Base-by-base conservation (phyloP, 768 basidiomycete species). In the Dioszegia hungarica region DNA sequence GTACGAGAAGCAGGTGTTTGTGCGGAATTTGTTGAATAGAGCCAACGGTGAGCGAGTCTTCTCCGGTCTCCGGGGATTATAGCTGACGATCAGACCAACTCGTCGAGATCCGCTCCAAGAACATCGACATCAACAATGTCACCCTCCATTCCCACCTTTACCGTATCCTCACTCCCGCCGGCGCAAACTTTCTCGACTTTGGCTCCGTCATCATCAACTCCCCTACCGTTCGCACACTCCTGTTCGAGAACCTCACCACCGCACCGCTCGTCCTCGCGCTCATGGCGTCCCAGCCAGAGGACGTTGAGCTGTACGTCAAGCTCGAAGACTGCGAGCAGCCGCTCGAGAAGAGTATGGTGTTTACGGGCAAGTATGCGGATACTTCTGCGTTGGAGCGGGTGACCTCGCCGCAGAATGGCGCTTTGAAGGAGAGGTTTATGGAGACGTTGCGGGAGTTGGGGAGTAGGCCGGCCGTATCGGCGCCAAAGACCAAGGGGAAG, bases 131-230 rank as follows among this genome's bases (percentile, higher is more conserved):
- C 28, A 62, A 73, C 40, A 72, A 73, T 48, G 63, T 75, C 46
- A 68, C 72, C 3, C 62, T 74, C 10, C 74, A 75, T 56, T 74
- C 72, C 0, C 74, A 74, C 53, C 62, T 74, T 19, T 75, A 75
- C 51, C 61, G 67, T 3, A 70, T 75, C 47, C 66, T 72, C 22
- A 75, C 74, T 25, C 72, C 74, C 2, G 68, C 70, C 27, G 74
- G 74, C 2, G 56, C 61, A 45, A 75, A 75, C 60, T 72, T 74
- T 58, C 57, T 72, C 25, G 74, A 75, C 39, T 75, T 75, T 40
- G 74, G 72, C 5, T 61, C 59, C 9, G 72, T 73, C 28, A 54
- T 69, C 25, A 63, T 75, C 58, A 72, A 73, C 54, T 62, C 63
- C 1, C 67, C 69, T 4, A 56, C 68, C 11, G 56, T 74, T 29